Evolutionary conservation across 1,139 yeast species (phyloP), one percentile per base, ranked within the genome.

Genomic region (Yamadazyma triangularis): DNA sequence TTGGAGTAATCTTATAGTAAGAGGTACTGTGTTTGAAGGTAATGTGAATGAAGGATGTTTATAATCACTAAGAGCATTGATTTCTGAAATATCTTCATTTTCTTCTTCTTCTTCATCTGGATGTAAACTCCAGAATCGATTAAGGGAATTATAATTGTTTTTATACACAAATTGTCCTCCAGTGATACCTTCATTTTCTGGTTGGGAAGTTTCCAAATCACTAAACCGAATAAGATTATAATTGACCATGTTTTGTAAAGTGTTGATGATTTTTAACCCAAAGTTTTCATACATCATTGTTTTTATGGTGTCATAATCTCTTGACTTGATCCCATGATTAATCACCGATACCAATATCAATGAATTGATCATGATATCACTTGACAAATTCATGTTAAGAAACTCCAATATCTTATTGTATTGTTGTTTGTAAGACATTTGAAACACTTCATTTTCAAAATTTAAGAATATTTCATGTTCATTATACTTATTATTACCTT

Each of bases 361-460:
- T 3, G 79, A 51, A 24, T 80, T 64, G 19, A 81, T 40, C 0
- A 77, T 58, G 26, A 72, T 53, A 1, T 65, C 59, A 2, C 53
- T 47, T 19, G 56, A 58, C 26, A 51, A 44, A 25, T 44, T 52
- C 19, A 67, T 58, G 34, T 64, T 64, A 24, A 84, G 60, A 28
- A 83, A 65, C 15, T 68, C 69, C 24, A 63, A 60, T 2, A 84
- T 51, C 36, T 62, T 59, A 2, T 56, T 47, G n/a, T 77, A 59
- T 23, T 77, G 74, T 6, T 67, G 62, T 25, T 73, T 64, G 36
- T 77, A 73, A 41, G 79, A 82, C 38, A 74, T 51, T 9, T 75
- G 77, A 32, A 84, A 63, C 2, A 86, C 58, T 30, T 80, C 83
- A 54, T 88, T 94, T 49, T 88, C 93, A 28, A 87, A 64, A 36